Base-by-base conservation (phyloP, 2,329 filamentous ascomycete species). In the Calonectria leucothoes region DNA sequence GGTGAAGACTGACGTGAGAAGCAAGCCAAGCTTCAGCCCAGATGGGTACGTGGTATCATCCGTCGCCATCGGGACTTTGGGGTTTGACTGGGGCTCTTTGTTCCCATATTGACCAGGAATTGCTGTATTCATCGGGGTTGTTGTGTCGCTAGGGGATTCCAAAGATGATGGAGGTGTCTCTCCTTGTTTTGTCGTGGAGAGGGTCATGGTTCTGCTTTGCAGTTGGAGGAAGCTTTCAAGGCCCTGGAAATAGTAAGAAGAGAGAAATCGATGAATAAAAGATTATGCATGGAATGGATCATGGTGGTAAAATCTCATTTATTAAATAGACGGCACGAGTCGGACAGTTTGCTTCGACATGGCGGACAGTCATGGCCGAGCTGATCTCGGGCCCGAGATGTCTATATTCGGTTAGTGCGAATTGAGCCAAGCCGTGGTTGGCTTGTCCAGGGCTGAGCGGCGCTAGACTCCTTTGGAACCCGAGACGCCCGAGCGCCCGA, bases 301-400 rank as follows among this genome's bases (percentile, higher is more conserved):
- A 3, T 11, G 33, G 11, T 35, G 1, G 14, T 17, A 3, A 17
- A 20, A 59, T 10, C 8, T 42, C 6, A 29, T 29, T 61, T 39
- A 39, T 61, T 61, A 39, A 61, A 61, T 12, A 27, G 6, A 39
- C 25, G 14, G 29, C 33, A 11, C n/a, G 23, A 20, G 55, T 27
- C 23, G 35, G 7, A 27, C 6, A 20, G 14, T 20, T 39, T 20
- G 23, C 23, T 39, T 27, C 33, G 20, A 3, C 17, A 20, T 10
- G 3, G 3, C n/a, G 33, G n/a, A 27, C 27, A 25, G 35, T 15
- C 23, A 7, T 27, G 3, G 23, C 14, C 10, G 55, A 37, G 3
- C 6, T 15, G 33, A 39, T 61, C 35, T 61, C 55, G 55, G 55
- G 55, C 35, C 55, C 55, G 55, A 61, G 55, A 61, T 27, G 17